Conservation (phyloP, 169 alveolate genomes). For the Neospora caninum region DNA sequence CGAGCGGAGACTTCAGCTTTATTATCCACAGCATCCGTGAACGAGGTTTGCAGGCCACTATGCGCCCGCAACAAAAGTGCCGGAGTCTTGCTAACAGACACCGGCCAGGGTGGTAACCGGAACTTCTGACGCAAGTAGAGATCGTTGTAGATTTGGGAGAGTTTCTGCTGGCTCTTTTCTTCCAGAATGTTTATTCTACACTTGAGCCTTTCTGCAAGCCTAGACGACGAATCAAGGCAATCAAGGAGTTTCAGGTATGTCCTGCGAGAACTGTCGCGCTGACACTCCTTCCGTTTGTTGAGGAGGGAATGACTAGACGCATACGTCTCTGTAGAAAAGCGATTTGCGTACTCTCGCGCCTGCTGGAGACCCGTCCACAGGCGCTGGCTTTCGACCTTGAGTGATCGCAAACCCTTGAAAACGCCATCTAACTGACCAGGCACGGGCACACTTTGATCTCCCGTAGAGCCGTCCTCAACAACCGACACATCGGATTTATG, state of each 20-base stretch:
- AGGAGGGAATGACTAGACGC: background rate
- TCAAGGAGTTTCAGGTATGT: background rate
- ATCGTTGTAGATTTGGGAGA: background rate
- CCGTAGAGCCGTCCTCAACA: background rate
- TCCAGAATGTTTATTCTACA: background rate
- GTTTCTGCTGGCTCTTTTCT: background rate
- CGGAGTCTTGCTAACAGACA: background rate
- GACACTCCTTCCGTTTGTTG: background rate
- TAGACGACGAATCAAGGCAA: background rate
- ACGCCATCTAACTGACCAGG: constrained; percentile 14
- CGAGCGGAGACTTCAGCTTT: too few species aligned
- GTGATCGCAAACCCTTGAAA: background rate
- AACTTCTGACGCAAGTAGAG: background rate
- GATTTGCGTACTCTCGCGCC: background rate
- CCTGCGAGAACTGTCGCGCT: background rate
- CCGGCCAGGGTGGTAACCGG: constrained; percentile 21
- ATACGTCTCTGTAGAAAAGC: background rate
- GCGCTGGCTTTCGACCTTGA: background rate
- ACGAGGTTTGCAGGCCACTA: background rate
- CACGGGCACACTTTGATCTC: background rate
- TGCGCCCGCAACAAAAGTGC: constrained; percentile 22
- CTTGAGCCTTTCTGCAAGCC: background rate
- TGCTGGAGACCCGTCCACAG: constrained; percentile 11
- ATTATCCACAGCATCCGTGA: background rate
- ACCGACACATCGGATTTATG: background rate